Conservation (phyloP, 2,329 filamentous ascomycete genomes). For the Rhytidhysteron rufulum region DNA sequence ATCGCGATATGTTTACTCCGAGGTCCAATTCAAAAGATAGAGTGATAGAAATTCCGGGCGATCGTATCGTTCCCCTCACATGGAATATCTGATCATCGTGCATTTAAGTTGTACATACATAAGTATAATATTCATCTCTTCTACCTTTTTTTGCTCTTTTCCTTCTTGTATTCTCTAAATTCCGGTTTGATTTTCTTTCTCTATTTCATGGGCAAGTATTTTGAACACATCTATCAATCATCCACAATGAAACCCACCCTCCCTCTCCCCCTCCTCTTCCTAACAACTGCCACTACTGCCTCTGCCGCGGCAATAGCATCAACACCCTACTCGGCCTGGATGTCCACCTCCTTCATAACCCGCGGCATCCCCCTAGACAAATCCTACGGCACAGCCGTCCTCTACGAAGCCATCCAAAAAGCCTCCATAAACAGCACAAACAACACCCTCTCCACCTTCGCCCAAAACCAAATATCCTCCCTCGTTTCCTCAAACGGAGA, state of each 20-base stretch:
- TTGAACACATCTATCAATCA: too few relatives aligned
- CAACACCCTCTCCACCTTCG: slow-evolving; percentile 42
- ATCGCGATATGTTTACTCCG: background rate
- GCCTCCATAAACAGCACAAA: slow-evolving; percentile 44
- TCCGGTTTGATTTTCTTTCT: too few relatives aligned
- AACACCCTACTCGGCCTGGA: slow-evolving; percentile 35
- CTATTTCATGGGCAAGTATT: too few relatives aligned
- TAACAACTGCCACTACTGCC: slow-evolving; percentile 19
- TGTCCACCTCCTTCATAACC: slow-evolving; percentile 48
- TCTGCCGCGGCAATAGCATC: slow-evolving; percentile 16
- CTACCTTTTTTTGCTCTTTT: background rate
- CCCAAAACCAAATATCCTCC: slow-evolving; percentile 45
- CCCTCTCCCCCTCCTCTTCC: background rate
- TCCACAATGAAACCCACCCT: background rate
- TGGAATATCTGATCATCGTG: background rate
- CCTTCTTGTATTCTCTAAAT: too few relatives aligned
- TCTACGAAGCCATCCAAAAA: slow-evolving; percentile 47
- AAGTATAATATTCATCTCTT: background rate
- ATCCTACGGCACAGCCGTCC: slow-evolving; percentile 44
- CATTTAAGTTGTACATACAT: background rate
- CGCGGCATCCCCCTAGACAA: slow-evolving; percentile 38
- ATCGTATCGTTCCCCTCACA: background rate
- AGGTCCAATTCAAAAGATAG: background rate
- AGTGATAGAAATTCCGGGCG: background rate
- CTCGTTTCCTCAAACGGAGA: slow-evolving; percentile 48